Conservation (phyloP, 176 grass and related monocot genomes). For the Microstegium vimineum region DNA sequence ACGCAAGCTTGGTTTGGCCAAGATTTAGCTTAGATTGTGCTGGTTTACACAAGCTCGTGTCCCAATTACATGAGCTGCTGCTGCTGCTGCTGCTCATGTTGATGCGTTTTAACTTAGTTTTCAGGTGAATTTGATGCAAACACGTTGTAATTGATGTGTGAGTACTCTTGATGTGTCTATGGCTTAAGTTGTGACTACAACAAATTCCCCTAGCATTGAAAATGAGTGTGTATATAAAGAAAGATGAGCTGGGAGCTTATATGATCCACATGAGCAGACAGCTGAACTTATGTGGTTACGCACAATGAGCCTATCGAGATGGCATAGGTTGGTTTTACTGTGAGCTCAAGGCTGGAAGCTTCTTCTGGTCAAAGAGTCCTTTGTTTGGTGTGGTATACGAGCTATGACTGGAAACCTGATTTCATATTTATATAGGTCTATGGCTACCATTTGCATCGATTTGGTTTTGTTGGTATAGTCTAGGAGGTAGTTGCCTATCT, state of each 20-base stretch:
- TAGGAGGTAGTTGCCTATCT: neutral
- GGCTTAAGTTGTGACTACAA: neutral
- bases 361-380: neutral
- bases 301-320: neutral
- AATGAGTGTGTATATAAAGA: neutral
- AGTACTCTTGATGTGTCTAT: neutral
- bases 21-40: conserved; percentile 9
- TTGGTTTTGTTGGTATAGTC: neutral
- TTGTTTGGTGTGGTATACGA: neutral
- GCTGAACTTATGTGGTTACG: neutral
- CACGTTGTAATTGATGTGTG: neutral
- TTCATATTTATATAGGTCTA: neutral
- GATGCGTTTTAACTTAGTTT: neutral
- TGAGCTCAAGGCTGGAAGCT: neutral
- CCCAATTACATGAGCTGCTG: neutral
- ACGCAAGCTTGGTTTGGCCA: neutral
- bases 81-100: too few species aligned
- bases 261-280: neutral
- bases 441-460: neutral
- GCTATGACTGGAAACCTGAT: neutral
- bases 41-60: neutral
- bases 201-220: neutral
- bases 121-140: neutral
- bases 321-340: neutral
- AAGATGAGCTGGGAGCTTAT: neutral